phyloP scores from a whole-genome alignment of 1,284 basidiomycete genomes.

The Fomitiporia mediterranea region DNA sequence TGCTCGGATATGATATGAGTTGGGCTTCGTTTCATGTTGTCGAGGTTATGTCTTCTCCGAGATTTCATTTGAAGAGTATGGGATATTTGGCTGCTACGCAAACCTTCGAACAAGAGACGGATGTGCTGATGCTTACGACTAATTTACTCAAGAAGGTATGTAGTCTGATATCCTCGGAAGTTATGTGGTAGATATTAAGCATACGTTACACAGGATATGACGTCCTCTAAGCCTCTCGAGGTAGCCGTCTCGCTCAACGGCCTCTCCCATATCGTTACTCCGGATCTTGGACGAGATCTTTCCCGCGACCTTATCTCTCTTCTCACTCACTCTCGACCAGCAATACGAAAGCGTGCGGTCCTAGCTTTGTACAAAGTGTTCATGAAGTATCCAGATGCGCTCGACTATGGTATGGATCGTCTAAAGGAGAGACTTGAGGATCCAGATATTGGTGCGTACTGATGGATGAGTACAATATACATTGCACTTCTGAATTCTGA shows the following conservation, averaged over 20 bases:
- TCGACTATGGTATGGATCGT: constrained; percentile 60
- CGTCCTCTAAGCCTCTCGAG: constrained; percentile 65
- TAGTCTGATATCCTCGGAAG: constrained; percentile 11
- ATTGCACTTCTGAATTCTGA: constrained; percentile 2
- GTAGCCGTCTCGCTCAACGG: constrained; percentile 83
- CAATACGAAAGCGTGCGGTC: constrained; percentile 87
- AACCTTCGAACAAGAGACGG: constrained; percentile 91
- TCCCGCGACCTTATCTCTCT: constrained; percentile 83
- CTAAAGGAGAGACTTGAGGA: constrained; percentile 87
- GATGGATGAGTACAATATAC: too few relatives aligned
- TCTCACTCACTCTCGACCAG: constrained; percentile 85
- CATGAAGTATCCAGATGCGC: constrained; percentile 74
- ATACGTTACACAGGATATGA: constrained; percentile 63
- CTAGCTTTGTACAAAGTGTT: constrained; percentile 78
- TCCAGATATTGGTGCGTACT: constrained; percentile 59
- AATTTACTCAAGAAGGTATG: constrained; percentile 96
- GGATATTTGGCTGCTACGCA: constrained; percentile 94
- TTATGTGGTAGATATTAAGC: constrained; percentile 20
- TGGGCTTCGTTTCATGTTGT: constrained; percentile 95
- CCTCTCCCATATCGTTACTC: constrained; percentile 83
- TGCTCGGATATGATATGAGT: constrained; percentile 88
- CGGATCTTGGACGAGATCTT: constrained; percentile 86
- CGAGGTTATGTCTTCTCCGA: constrained; percentile 94
- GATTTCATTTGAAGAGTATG: constrained; percentile 89
- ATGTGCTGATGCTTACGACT: constrained; percentile 96